Evolutionary conservation across 306 rosid species (phyloP).

Genomic region (Quercus variabilis): DNA sequence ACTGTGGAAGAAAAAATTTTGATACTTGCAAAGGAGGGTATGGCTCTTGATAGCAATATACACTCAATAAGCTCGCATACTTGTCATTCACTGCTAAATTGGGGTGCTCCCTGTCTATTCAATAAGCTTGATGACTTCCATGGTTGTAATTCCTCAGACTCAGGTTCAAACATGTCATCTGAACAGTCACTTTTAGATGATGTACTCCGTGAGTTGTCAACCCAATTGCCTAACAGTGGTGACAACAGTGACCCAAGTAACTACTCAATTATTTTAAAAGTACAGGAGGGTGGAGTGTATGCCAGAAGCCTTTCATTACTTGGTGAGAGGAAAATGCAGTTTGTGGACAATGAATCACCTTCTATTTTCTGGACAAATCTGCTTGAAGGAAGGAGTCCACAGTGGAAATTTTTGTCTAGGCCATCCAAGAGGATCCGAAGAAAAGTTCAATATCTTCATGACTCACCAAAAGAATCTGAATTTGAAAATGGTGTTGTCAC

Average conservation of each 20-base stretch:
- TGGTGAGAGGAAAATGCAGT: constrained; percentile 40
- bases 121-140: constrained; percentile 56
- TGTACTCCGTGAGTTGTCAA: constrained; percentile 44
- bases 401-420: constrained; percentile 53
- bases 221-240: constrained; percentile 33
- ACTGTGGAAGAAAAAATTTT: constrained; percentile 67
- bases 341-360: constrained; percentile 29
- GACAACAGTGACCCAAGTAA: constrained; percentile 21
- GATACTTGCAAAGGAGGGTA: constrained; percentile 59
- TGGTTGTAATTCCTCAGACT: constrained; percentile 4
- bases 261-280: constrained; percentile 38
- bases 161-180: constrained; percentile 22
- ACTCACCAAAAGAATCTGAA: constrained; percentile 23
- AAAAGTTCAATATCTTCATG: constrained; percentile 34
- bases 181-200: constrained; percentile 39
- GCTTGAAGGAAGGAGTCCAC: constrained; percentile 46
- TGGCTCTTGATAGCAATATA: constrained; percentile 37
- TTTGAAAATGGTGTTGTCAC: constrained; percentile 25
- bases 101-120: constrained; percentile 61
- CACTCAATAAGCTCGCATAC: constrained; percentile 34
- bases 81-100: constrained; percentile 50
- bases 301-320: constrained; percentile 25
- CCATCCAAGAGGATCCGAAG: constrained; percentile 59
- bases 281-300: constrained; percentile 52
- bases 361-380: constrained; percentile 54